Base-by-base conservation (phyloP, 2,329 filamentous ascomycete genomes). In the Colletotrichum sp. region DNA sequence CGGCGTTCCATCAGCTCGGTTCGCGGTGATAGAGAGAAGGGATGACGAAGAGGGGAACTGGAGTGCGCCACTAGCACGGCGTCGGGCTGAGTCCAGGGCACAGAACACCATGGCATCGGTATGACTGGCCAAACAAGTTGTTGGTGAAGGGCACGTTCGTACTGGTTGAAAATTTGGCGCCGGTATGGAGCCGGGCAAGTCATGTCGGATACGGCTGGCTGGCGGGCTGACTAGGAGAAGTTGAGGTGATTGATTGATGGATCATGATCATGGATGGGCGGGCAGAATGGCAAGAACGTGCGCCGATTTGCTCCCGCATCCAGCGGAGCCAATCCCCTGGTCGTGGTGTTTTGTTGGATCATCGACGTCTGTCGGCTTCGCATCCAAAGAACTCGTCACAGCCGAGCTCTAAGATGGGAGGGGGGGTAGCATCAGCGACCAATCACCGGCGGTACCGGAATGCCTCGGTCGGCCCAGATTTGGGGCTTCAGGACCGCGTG, bases 1-100 rank as follows among this genome's bases (percentile, higher is more conserved):
- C 73, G 64, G 70, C 60, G 73, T 75, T 56, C 70, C 73, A 65
- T 75, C 73, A 75, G 73, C 64, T 75, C 64, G 73, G 73, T 75
- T 73, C 70, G 70, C 38, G 52, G 15, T 55, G 58, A 43, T 43
- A 30, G 56, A 73, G 43, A 58, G 43, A 73, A 32, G 34, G 30
- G 66, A 68, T 68, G 73, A 75, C 58, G 62, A 70, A 55, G 67
- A 30, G 48, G 71, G 72, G 48, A 70, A 73, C 34, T 24, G 58
- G 26, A 64, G 43, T 52, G 43, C 43, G 73, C 73, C 64, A 75
- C 69, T 65, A 68, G 34, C 64, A 65, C 48, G 34, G 64, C 38
- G 32, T 65, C 26, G 62, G 69, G 66, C 56, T 71, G 38, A 32
- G 52, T 48, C 24, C 56, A 36, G 65, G 73, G 56, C 61, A 64